Conservation (phyloP, 2,329 filamentous ascomycete genomes). For the Ustilaginoidea virens region DNA sequence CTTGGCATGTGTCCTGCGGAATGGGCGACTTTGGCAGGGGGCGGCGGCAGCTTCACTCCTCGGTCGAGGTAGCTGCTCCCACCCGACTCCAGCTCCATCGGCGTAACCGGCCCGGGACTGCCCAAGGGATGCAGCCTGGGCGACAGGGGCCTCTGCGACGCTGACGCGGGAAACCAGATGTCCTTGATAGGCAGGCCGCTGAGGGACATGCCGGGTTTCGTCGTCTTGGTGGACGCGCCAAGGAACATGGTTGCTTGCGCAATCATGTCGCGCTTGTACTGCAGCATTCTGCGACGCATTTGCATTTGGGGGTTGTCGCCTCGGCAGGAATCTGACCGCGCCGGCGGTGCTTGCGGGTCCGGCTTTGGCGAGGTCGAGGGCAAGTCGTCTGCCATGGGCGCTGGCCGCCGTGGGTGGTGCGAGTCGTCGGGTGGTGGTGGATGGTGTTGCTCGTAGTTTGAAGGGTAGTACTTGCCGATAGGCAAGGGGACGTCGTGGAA, state of each 20-base stretch:
- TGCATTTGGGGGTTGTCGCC: slow-evolving; percentile 20
- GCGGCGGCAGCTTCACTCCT: slow-evolving; percentile 1
- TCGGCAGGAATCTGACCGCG: slow-evolving; percentile 4
- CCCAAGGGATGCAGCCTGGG: slow-evolving; percentile 36
- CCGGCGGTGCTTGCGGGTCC: slow-evolving; percentile 17
- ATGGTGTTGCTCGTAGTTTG: slow-evolving; percentile 35
- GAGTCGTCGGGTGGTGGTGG: slow-evolving; percentile 5
- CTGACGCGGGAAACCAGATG: slow-evolving; percentile 21
- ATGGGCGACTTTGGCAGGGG: background rate
- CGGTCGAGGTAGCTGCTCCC: slow-evolving; percentile 22
- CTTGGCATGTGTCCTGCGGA: background rate
- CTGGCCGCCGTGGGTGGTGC: slow-evolving; percentile 6
- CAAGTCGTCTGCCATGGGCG: slow-evolving; percentile 9
- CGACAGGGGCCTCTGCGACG: slow-evolving; percentile 30
- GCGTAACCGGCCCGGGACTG: slow-evolving; percentile 45
- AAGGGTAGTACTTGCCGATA: slow-evolving; percentile 48
- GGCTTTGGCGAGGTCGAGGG: slow-evolving; percentile 19
- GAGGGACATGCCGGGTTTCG: slow-evolving; percentile 15
- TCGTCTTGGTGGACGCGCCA: slow-evolving; percentile 12
- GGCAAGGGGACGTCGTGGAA: slow-evolving; percentile 31
- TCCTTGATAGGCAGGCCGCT: slow-evolving; percentile 21
- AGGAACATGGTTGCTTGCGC: slow-evolving; percentile 36
- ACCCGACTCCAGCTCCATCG: slow-evolving; percentile 36
- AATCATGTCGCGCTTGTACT: slow-evolving; percentile 48
- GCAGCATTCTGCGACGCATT: slow-evolving; percentile 33